Percentiles rank a stretch among this genome's conserved stretches.
Evolutionary conservation across 179 eudicot species (phyloP).

Genomic region (Monotropa hypopitys): DNA sequence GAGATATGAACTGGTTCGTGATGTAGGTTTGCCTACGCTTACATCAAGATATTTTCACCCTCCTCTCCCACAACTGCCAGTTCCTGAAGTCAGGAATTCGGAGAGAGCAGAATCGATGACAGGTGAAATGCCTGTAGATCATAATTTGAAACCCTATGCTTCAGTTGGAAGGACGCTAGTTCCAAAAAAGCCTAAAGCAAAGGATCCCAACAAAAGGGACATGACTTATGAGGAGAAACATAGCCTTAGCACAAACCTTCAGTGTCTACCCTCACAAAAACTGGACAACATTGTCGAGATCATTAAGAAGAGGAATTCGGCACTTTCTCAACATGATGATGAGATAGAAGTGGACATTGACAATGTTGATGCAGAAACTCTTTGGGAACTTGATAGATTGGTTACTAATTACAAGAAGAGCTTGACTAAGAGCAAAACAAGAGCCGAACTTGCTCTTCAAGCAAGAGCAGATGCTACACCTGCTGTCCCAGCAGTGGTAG

Average conservation of each 20-base stretch:
- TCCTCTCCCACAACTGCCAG: background rate
- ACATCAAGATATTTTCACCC: constrained; percentile 26
- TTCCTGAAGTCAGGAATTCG: constrained; percentile 6
- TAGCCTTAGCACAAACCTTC: constrained; percentile 53
- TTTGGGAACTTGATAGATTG: constrained; percentile 88
- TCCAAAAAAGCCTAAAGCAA: constrained; percentile 75
- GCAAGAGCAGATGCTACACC: constrained; percentile 33
- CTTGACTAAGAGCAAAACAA: constrained; percentile 58
- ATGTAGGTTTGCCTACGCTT: constrained; percentile 27
- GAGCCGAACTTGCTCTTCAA: constrained; percentile 44
- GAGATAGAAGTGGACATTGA: constrained; percentile 89
- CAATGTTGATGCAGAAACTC: constrained; percentile 71
- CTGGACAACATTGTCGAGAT: constrained; percentile 60
- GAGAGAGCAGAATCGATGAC: constrained; percentile 43
- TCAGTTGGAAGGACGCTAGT: constrained; percentile 37
- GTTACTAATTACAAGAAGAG: constrained; percentile 70
- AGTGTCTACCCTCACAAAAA: constrained; percentile 61
- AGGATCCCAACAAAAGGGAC: constrained; percentile 62
- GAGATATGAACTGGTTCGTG: constrained; percentile 28
- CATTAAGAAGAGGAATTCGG: constrained; percentile 48
- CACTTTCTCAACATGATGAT: constrained; percentile 57
- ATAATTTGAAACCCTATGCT: constrained; percentile 23
- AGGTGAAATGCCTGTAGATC: constrained; percentile 12
- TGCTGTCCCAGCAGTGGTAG: constrained; percentile 27
- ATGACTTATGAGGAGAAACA: constrained; percentile 80